Evolutionary conservation across 2,329 filamentous ascomycete genomes (phyloP).

Genomic region (Aspergillus neotritici): DNA sequence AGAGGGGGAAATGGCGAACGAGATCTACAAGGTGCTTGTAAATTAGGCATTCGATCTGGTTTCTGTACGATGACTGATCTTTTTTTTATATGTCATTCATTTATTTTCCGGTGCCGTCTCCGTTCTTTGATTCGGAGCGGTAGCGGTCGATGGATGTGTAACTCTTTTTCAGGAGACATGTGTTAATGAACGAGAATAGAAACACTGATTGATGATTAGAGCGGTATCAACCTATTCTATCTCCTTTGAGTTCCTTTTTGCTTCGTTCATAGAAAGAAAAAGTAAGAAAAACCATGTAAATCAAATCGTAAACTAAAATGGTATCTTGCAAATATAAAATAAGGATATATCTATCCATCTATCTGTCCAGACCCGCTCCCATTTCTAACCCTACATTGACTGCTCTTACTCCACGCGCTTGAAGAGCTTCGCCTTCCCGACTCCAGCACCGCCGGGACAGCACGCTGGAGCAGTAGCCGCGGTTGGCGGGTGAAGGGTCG

Average conservation of each 20-base stretch:
- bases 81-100: background rate
- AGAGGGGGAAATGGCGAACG: background rate
- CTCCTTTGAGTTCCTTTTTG: too few relatives aligned
- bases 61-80: conserved; percentile 17
- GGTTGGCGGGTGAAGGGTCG: conserved; percentile 24
- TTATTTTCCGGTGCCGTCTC: too few relatives aligned
- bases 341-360: too few relatives aligned
- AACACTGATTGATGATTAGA: conserved; percentile 5
- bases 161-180: conserved; percentile 12
- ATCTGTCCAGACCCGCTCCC: too few relatives aligned
- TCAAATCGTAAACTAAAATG: too few relatives aligned
- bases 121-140: background rate
- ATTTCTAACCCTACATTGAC: background rate
- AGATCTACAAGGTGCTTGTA: too few relatives aligned
- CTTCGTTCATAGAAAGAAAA: too few relatives aligned
- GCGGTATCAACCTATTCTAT: too few relatives aligned
- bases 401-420: conserved; percentile 21
- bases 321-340: too few relatives aligned
- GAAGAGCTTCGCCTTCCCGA: conserved; percentile 28
- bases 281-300: too few relatives aligned
- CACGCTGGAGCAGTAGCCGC: conserved; percentile 14
- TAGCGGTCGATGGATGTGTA: conserved; percentile 4
- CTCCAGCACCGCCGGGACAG: conserved; percentile 17
- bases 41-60: conserved; percentile 2
- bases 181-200: conserved; percentile 18